phyloP scores from a whole-genome alignment of 805 yeast species.

The Nakazawaea anatomiae region DNA sequence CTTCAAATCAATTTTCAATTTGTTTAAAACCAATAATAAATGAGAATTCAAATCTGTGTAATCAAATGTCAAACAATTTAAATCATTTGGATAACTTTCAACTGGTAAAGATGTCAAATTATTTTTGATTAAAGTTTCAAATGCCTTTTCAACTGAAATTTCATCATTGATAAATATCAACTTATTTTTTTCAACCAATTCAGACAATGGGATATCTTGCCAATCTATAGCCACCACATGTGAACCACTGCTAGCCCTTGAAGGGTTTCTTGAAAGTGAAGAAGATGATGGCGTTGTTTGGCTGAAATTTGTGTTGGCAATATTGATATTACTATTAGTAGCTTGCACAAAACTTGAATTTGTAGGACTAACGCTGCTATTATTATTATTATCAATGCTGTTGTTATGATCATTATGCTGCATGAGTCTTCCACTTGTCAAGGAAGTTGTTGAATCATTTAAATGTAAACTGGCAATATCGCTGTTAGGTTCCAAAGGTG shows the following conservation, averaged over 20 bases:
- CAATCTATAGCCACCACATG: conserved; percentile 44
- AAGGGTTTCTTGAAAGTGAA: conserved; percentile 30
- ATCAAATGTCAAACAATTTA: conserved; percentile 81
- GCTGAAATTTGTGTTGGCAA: background rate
- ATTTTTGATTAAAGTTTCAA: conserved; percentile 65
- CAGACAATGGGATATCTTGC: conserved; percentile 66
- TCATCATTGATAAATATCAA: conserved; percentile 63
- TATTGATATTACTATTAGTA: background rate
- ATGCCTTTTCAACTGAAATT: conserved; percentile 81
- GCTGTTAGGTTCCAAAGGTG: conserved; percentile 40
- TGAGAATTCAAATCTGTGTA: conserved; percentile 88
- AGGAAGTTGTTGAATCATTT: background rate
- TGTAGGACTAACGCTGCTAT: background rate
- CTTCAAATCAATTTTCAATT: conserved; percentile 37
- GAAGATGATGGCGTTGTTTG: background rate
- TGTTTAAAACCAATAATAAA: conserved; percentile 76
- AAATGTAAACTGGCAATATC: conserved; percentile 14
- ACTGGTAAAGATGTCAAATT: conserved; percentile 87
- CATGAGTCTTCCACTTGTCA: background rate
- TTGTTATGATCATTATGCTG: conserved; percentile 3
- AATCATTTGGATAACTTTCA: conserved; percentile 43
- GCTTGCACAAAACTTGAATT: background rate
- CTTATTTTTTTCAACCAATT: conserved; percentile 73
- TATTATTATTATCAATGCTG: background rate
- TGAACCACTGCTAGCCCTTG: conserved; percentile 23